A percentile compares a stretch with the other conserved stretches of the same genome.
phyloP scores from a whole-genome alignment of 129 eudicot species.

The Gnaphalium uliginosum region DNA sequence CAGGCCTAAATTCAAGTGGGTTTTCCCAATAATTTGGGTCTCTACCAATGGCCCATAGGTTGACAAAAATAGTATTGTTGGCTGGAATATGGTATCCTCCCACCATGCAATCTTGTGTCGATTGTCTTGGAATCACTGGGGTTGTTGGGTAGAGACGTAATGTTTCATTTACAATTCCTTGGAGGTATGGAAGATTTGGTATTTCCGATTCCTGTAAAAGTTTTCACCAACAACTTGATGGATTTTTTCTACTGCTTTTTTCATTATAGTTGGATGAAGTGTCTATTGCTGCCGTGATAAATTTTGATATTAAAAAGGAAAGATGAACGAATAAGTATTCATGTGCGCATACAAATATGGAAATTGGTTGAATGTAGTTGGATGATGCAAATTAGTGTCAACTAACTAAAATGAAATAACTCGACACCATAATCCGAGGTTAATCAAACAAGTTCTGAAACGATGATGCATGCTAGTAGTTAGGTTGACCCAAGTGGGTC shows the following conservation, averaged over 20 bases:
- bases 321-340: no score
- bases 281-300: background rate
- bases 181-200: background rate
- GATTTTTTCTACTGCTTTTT: background rate
- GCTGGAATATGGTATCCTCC: background rate
- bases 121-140: background rate
- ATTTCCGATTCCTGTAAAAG: background rate
- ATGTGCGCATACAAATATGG: no score
- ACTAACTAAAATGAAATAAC: no score
- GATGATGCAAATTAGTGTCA: no score
- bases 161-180: background rate
- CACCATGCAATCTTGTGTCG: background rate
- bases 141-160: background rate
- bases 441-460: no score
- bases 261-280: background rate
- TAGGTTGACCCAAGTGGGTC: no score
- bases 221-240: background rate
- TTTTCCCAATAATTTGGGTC: background rate
- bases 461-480: no score
- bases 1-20: background rate
- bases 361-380: no score
- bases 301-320: no score
- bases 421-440: no score
- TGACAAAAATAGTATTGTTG: no score
- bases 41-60: background rate